These are phyloP conservation scores for Pholiota molesta DNA, from an alignment of 768 basidiomycete genomes.

Conservation along the genomic window DNA sequence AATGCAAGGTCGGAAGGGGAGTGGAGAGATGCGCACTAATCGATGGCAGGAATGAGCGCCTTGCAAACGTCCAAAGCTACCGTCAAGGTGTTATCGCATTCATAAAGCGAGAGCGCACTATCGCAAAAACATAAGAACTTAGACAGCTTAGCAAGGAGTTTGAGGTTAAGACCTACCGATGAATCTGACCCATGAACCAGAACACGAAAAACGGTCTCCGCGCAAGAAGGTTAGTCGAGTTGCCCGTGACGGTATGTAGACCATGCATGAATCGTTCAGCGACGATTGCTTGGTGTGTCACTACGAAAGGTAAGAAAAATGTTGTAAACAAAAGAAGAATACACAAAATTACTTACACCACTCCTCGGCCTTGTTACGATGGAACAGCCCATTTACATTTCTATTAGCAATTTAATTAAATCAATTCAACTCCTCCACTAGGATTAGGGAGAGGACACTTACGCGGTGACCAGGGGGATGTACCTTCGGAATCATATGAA, in stretches of 20 bases:
- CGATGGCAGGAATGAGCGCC: slow-evolving; percentile 59
- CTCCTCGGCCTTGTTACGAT: slow-evolving; percentile 62
- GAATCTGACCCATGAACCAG: slow-evolving; percentile 78
- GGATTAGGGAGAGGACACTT: slow-evolving; percentile 21
- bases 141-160: not conserved
- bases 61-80: slow-evolving; percentile 66
- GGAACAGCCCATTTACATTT: slow-evolving; percentile 47
- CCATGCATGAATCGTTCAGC: slow-evolving; percentile 63
- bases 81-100: slow-evolving; percentile 56
- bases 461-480: slow-evolving; percentile 62
- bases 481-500: slow-evolving; percentile 70
- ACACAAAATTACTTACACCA: slow-evolving; percentile 56
- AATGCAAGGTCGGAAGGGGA: slow-evolving; percentile 4
- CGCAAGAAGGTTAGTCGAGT: slow-evolving; percentile 48
- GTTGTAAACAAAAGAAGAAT: not conserved
- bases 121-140: slow-evolving; percentile 10
- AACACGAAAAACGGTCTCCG: slow-evolving; percentile 69
- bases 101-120: slow-evolving; percentile 63
- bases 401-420: slow-evolving; percentile 26
- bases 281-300: slow-evolving; percentile 61
- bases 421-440: not conserved
- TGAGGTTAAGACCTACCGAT: slow-evolving; percentile 40
- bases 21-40: slow-evolving; percentile 43
- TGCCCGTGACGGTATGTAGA: slow-evolving; percentile 62
- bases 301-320: slow-evolving; percentile 34